Conservation (phyloP, 2,329 filamentous ascomycete genomes). For the Fusarium aywerte region DNA sequence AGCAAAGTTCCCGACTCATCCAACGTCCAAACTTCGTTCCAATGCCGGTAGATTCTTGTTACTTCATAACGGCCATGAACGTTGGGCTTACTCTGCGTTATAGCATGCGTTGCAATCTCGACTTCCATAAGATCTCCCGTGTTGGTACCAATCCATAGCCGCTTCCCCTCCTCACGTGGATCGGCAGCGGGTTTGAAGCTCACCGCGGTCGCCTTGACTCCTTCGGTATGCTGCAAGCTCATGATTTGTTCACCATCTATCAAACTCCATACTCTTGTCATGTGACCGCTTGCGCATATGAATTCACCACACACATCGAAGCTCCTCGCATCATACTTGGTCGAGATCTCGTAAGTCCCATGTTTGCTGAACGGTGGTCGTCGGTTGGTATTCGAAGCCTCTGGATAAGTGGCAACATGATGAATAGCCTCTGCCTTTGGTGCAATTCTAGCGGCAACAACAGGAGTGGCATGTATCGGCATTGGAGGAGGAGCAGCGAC, state of each 20-base stretch:
- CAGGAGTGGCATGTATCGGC: conserved; percentile 34
- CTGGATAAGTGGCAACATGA: conserved; percentile 76
- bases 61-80: conserved; percentile 85
- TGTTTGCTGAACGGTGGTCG: conserved; percentile 80
- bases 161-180: conserved; percentile 81
- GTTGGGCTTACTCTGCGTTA: conserved; percentile 73
- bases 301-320: conserved; percentile 90
- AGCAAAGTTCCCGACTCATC: conserved; percentile 89
- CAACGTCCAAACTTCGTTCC: conserved; percentile 91
- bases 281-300: conserved; percentile 85
- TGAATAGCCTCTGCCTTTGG: conserved; percentile 59
- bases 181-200: conserved; percentile 85
- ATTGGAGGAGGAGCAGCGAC: conserved; percentile 30
- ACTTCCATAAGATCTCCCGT: conserved; percentile 89
- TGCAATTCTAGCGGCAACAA: conserved; percentile 32
- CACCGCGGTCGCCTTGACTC: conserved; percentile 81
- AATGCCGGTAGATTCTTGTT: conserved; percentile 85
- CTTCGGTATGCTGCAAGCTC: conserved; percentile 85
- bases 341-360: conserved; percentile 79
- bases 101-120: conserved; percentile 78
- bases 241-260: conserved; percentile 83
- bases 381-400: conserved; percentile 85
- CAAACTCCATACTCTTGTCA: conserved; percentile 90
- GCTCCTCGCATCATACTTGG: conserved; percentile 86
- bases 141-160: conserved; percentile 91